Conservation (phyloP, 2,329 filamentous ascomycete genomes). For the Colletotrichum cordylinicola region DNA sequence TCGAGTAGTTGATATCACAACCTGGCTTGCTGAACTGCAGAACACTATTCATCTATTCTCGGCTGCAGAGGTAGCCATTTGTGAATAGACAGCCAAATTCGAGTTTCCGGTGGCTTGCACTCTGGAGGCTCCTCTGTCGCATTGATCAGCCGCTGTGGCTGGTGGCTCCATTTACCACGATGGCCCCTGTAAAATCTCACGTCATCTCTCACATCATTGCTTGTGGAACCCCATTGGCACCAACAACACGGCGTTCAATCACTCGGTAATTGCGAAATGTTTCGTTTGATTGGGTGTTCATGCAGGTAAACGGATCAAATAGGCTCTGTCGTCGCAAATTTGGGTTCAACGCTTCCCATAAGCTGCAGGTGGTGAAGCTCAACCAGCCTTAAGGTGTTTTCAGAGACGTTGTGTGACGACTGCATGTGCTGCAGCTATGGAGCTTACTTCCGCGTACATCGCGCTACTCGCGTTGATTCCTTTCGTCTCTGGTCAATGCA, state of each 20-base stretch:
- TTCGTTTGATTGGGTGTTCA: background rate
- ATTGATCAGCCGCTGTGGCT: background rate
- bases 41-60: background rate
- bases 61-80: background rate
- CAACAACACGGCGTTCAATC: background rate
- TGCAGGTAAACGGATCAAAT: background rate
- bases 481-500: background rate
- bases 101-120: background rate
- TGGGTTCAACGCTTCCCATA: background rate
- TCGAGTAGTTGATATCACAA: background rate
- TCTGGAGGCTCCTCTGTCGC: background rate
- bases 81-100: background rate
- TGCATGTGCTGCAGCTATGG: background rate
- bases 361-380: background rate
- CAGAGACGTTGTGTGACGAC: background rate
- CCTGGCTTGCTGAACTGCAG: background rate
- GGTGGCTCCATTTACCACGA: background rate
- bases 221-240: background rate
- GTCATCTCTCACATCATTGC: conserved; percentile 4
- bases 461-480: background rate
- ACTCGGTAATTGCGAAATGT: background rate
- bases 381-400: background rate
- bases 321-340: background rate
- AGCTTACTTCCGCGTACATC: background rate
- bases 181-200: background rate